Evolutionary conservation across 495 filamentous ascomycete species (phyloP), one percentile per base, ranked within the genome.

Genomic region (Tuber umbilicatum): DNA sequence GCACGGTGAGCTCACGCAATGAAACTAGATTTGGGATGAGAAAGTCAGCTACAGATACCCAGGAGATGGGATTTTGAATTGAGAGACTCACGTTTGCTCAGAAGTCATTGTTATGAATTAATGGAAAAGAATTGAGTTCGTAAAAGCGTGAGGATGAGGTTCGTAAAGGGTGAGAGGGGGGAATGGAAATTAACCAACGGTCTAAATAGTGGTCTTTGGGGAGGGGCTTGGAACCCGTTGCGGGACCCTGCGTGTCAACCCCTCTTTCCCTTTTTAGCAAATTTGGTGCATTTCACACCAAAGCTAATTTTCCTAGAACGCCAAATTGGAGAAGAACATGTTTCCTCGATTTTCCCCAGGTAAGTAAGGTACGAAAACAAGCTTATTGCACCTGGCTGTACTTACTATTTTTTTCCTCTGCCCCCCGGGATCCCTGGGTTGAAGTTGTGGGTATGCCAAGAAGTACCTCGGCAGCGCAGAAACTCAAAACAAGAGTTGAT

Each of bases 41-140:
- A 76, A 75, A 73, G 78, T 91, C 84, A 90, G 88, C 85, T 78
- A 69, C 67, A 64, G 43, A 69, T 73, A 35, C 74, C 43, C 14
- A 37, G 39, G 60, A 47, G 39, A 68, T 72, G 72, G 19, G n/a
- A 43, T 70, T 67, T 74, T 50, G 23, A 76, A 75, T 43, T 50
- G 42, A 70, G 47, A 70, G 73, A 89, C 94, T 86, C 86, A 98
- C 94, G 94, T 98, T 89, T 97, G 93, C 86, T 98, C 94, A 85
- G 87, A 85, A 83, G 93, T 88, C 92, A 94, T 94, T 85, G 88
- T 92, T 86, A 83, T 37, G 37, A 70, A 78, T 72, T 78, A 39
- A 41, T 43, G 2, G 27, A 31, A 45, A 74, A 50, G 39, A 70
- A 68, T 69, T 70, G 69, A 72, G 68, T 80, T 85, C 38, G 60